These are phyloP conservation scores for Candida palmyrensis DNA, from an alignment of 805 yeast genomes.

Conservation along the genomic window DNA sequence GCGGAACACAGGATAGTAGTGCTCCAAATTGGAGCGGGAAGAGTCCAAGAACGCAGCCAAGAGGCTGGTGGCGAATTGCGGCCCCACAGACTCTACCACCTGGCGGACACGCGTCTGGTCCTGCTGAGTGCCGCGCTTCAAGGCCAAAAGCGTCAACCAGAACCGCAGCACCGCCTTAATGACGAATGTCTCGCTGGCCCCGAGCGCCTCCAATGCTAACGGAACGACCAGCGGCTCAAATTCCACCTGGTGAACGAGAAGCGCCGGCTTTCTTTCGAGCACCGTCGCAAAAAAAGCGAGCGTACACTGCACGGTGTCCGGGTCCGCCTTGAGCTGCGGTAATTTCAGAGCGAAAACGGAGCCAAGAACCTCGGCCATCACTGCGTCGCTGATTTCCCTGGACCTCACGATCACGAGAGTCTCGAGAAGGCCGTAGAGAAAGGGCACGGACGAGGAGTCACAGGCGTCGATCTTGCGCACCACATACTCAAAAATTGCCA, in stretches of 20 bases:
- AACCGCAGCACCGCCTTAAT: slow-evolving; percentile 48
- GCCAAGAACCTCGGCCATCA: slow-evolving; percentile 31
- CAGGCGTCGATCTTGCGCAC: slow-evolving; percentile 22
- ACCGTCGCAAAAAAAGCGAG: slow-evolving; percentile 48
- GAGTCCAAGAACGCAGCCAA: slow-evolving; percentile 32
- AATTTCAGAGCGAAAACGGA: slow-evolving; percentile 33
- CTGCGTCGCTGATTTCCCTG: slow-evolving; percentile 21
- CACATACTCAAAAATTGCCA: slow-evolving; percentile 37
- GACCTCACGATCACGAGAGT: slow-evolving; percentile 37
- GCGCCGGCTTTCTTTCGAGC: slow-evolving; percentile 44
- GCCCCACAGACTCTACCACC: slow-evolving; percentile 19
- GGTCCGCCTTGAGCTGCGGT: slow-evolving; percentile 41
- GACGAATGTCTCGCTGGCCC: slow-evolving; percentile 50
- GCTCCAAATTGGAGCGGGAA: slow-evolving; percentile 57
- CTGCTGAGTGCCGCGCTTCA: slow-evolving; percentile 40
- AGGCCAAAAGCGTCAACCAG: slow-evolving; percentile 46
- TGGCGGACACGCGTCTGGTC: slow-evolving; percentile 31
- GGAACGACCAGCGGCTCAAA: slow-evolving; percentile 17
- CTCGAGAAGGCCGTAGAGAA: slow-evolving; percentile 41
- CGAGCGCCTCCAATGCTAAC: slow-evolving; percentile 35
- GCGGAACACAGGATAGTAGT: slow-evolving; percentile 49
- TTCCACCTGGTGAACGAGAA: slow-evolving; percentile 31
- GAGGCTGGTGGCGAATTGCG: slow-evolving; percentile 21
- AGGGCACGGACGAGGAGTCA: slow-evolving; percentile 34
- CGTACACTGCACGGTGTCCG: slow-evolving; percentile 52